Percentiles rank a stretch among this genome's conserved stretches.
These are phyloP conservation scores for Gigaspora rosea DNA, from an alignment of 192 early-diverging fungal genomes.

Conservation along the genomic window DNA sequence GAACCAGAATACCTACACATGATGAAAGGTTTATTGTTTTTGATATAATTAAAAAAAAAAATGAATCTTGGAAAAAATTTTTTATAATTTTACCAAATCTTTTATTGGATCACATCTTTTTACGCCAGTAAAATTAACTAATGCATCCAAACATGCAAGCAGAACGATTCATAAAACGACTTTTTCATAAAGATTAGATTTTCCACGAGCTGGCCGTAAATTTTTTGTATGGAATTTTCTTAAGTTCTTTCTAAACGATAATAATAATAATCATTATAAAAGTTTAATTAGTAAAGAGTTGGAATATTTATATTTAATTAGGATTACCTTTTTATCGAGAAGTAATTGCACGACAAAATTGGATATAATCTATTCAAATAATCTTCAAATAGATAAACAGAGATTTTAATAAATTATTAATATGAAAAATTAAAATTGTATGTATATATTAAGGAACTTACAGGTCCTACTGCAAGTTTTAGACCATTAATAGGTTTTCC, in stretches of 20 bases:
- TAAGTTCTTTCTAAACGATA: constrained; percentile 35
- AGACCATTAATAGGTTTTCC: background rate
- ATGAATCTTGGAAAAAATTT: too few species aligned
- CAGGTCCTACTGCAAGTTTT: too few species aligned
- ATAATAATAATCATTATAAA: too few species aligned
- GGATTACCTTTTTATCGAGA: constrained; percentile 28
- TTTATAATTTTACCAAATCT: constrained; percentile 6
- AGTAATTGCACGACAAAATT: constrained; percentile 35
- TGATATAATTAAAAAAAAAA: constrained; percentile 3
- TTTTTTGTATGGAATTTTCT: constrained; percentile 38
- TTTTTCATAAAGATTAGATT: constrained; percentile 63
- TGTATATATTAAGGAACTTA: too few species aligned
- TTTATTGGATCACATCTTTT: constrained; percentile 34
- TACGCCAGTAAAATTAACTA: constrained; percentile 43
- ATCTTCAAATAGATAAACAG: too few species aligned
- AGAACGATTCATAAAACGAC: constrained; percentile 68
- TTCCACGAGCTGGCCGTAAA: constrained; percentile 48
- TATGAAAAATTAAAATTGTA: too few species aligned
- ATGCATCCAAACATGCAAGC: constrained; percentile 70
- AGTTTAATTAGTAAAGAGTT: background rate
- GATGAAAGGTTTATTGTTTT: background rate
- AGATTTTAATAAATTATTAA: too few species aligned
- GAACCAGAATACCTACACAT: constrained; percentile 56
- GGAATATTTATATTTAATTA: background rate
- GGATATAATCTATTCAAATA: constrained; percentile 24